A percentile compares a stretch with the other conserved stretches of the same genome.
These are phyloP conservation scores for Venturiaceae sp. DNA, from an alignment of 2,329 filamentous ascomycete genomes.

Conservation along the genomic window DNA sequence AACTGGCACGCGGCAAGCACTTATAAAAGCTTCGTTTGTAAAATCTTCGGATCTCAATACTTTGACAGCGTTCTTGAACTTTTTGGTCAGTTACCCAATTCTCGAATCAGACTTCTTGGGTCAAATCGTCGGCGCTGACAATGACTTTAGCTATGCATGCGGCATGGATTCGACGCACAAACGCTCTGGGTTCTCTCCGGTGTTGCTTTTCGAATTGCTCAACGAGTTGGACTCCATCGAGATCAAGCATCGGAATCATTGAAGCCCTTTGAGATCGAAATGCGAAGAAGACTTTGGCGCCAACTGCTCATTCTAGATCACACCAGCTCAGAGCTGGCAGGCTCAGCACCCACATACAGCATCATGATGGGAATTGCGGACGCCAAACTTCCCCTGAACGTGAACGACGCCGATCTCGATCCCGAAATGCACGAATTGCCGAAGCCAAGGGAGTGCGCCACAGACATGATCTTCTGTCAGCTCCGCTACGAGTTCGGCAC, in stretches of 20 bases:
- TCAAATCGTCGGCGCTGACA: neutral
- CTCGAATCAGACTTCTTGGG: neutral
- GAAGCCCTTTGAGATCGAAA: slow-evolving; percentile 47
- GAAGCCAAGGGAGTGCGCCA: slow-evolving; percentile 29
- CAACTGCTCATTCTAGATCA: slow-evolving; percentile 52
- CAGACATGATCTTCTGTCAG: slow-evolving; percentile 40
- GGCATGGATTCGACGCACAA: slow-evolving; percentile 20
- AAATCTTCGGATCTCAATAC: slow-evolving; percentile 54
- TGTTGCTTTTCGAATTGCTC: slow-evolving; percentile 49
- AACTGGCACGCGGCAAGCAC: slow-evolving; percentile 51
- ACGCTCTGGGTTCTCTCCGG: slow-evolving; percentile 57
- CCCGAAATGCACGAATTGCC: slow-evolving; percentile 34
- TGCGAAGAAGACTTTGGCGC: slow-evolving; percentile 53
- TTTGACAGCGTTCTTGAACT: slow-evolving; percentile 58
- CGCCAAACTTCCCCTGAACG: slow-evolving; percentile 39
- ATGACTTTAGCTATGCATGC: neutral
- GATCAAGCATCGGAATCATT: slow-evolving; percentile 45
- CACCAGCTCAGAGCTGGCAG: slow-evolving; percentile 44
- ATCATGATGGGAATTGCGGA: slow-evolving; percentile 19
- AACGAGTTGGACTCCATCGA: slow-evolving; percentile 51
- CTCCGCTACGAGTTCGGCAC: slow-evolving; percentile 32
- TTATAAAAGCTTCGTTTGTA: slow-evolving; percentile 59
- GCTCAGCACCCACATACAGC: slow-evolving; percentile 14
- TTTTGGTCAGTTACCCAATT: slow-evolving; percentile 50
- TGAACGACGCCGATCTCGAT: slow-evolving; percentile 42